Evolutionary conservation across 495 filamentous ascomycete species (phyloP), one percentile per base, ranked within the genome.

Genomic region (Xylaria grammica): DNA sequence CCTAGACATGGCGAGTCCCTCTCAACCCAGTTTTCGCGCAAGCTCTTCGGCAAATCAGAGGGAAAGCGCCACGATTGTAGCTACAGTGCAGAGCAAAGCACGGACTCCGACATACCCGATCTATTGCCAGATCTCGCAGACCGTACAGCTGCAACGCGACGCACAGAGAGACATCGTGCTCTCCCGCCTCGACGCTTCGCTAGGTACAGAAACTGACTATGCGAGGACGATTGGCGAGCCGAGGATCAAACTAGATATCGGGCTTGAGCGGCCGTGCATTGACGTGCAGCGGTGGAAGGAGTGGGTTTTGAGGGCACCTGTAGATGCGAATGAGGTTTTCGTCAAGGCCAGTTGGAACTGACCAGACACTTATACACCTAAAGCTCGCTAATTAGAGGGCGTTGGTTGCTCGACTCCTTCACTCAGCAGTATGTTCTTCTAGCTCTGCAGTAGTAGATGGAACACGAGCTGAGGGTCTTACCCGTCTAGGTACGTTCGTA

Each of bases 241-340:
- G 8, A 34, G 17, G 19, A 34, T 64, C 13, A 44, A 19, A 10
- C 1, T 64, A 0, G 44, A 64, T 0, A 26, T 64, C 26, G 30
- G 30, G 8, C 62, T 64, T 26, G 22, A 40, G n/a, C 38, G 62
- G 19, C 53, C 52, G 13, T 48, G 49, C 17, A 11, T 64, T 8
- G 45, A 64, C 15, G 44, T 64, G 30, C 52, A n/a, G 15, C 34
- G 27, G 9, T 64, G 62, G 62, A 49, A 30, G 24, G 62, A 64
- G 34, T 64, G 62, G 62, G 7, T 58, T 38, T 22, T 64, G 15
- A n/a, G 30, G 11, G 62, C 62, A 2, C 62, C 62, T 3, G 22
- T 5, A 2, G 62, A 58, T 9, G 53, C 44, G 0, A 13, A 29
- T 3, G 62, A 49, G 10, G 29, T 64, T 10, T 8, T 15, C 10